A percentile compares a stretch with the other conserved stretches of the same genome.
Evolutionary conservation across 805 yeast genomes (phyloP).

Genomic region (Monosporozyma yasuniensis): DNA sequence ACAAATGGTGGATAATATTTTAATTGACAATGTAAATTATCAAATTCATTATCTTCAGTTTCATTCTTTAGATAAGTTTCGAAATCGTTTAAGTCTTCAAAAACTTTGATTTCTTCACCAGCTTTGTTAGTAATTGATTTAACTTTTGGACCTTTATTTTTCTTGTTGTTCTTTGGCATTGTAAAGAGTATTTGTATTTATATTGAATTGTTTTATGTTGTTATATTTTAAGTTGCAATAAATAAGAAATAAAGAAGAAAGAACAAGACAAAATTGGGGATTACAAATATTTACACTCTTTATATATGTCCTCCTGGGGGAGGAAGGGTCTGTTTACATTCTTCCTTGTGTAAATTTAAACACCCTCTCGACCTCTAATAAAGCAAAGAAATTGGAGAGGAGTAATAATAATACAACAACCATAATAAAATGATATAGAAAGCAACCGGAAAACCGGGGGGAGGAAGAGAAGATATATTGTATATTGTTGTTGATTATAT

Average conservation of each 20-base stretch:
- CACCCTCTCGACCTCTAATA: too few relatives aligned
- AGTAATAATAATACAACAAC: background rate
- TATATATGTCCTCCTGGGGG: too few relatives aligned
- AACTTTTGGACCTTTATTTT: constrained; percentile 25
- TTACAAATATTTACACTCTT: too few relatives aligned
- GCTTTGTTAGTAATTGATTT: constrained; percentile 20
- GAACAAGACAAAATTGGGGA: too few relatives aligned
- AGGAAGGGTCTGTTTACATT: too few relatives aligned
- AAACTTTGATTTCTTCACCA: constrained; percentile 32
- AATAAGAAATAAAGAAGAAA: too few relatives aligned
- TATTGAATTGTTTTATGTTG: too few relatives aligned
- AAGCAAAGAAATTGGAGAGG: background rate
- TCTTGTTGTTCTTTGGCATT: constrained; percentile 26
- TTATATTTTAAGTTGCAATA: too few relatives aligned
- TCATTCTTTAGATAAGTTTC: constrained; percentile 61
- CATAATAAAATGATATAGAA: background rate
- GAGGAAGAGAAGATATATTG: background rate
- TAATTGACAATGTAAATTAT: constrained; percentile 56
- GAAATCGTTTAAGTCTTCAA: constrained; percentile 56
- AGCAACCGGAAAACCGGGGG: background rate
- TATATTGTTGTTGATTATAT: too few relatives aligned
- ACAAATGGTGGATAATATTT: constrained; percentile 69
- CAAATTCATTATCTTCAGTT: constrained; percentile 68
- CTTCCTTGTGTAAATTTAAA: too few relatives aligned
- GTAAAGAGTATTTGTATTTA: too few relatives aligned